Conservation (phyloP, 257 asterid species). For the Datura wrightii region DNA sequence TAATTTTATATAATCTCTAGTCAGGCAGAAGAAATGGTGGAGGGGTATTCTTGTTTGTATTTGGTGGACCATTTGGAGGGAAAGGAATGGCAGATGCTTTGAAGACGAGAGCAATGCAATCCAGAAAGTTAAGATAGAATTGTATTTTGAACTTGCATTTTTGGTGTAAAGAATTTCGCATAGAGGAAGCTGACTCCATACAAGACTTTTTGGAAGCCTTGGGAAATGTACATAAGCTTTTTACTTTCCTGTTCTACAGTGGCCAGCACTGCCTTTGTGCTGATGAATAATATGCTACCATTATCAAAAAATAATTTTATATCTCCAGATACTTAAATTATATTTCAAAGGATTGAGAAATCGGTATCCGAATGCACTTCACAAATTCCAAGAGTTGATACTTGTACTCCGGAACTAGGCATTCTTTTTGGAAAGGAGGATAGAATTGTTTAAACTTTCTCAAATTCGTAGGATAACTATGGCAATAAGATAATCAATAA, state of each 20-base stretch:
- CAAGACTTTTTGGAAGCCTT: not conserved
- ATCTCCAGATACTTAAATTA: not conserved
- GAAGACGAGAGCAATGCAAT: no score
- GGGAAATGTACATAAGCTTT: not conserved
- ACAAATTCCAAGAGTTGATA: not conserved
- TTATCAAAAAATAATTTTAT: not conserved
- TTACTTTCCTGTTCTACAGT: not conserved
- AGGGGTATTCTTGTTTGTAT: no score
- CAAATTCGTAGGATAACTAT: not conserved
- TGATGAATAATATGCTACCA: not conserved
- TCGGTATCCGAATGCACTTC: not conserved
- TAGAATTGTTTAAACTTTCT: not conserved
- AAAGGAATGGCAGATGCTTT: no score
- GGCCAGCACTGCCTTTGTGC: conserved; percentile 4
- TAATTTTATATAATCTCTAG: not conserved
- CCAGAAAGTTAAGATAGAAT: not conserved
- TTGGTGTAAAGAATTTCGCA: not conserved
- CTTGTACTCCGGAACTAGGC: not conserved
- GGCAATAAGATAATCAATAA: not conserved
- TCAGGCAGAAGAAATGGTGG: no score
- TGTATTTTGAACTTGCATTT: not conserved
- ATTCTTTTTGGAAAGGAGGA: not conserved
- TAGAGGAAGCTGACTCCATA: not conserved
- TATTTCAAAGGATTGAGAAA: not conserved
- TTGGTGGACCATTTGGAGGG: no score